Evolutionary conservation across 306 rosid genomes (phyloP).

Genomic region (Ochetophila trinervis): DNA sequence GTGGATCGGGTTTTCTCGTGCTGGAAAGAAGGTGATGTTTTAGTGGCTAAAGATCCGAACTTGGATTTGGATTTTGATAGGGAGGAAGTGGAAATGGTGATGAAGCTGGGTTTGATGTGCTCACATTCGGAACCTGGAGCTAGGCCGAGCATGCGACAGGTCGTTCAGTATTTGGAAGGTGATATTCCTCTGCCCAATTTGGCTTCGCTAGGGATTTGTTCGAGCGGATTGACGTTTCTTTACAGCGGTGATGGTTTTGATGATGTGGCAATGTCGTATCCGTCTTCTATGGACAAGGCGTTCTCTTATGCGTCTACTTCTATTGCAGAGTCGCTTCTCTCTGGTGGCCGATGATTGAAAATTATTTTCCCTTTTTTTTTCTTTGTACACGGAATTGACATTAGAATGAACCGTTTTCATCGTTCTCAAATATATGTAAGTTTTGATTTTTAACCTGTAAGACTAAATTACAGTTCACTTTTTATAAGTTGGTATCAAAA

Average conservation of each 20-base stretch:
- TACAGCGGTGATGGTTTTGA: slow-evolving; percentile 22
- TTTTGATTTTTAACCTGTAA: no score
- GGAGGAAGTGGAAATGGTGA: slow-evolving; percentile 35
- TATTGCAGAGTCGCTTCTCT: slow-evolving; percentile 29
- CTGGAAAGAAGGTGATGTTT: slow-evolving; percentile 13
- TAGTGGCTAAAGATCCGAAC: slow-evolving; percentile 25
- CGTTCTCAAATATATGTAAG: no score
- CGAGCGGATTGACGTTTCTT: slow-evolving; percentile 31
- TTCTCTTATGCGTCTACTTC: slow-evolving; percentile 23
- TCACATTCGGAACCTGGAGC: slow-evolving; percentile 23
- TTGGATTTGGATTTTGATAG: slow-evolving; percentile 4
- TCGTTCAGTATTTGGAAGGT: slow-evolving; percentile 31
- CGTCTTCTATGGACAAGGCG: slow-evolving; percentile 33
- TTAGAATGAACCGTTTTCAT: no score
- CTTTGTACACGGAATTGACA: no score
- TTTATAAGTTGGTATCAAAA: no score
- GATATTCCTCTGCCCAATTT: slow-evolving; percentile 17
- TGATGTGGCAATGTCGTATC: slow-evolving; percentile 33
- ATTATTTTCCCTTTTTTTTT: no score
- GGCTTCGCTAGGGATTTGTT: slow-evolving; percentile 25
- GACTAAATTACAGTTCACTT: no score
- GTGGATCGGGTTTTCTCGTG: slow-evolving; percentile 29
- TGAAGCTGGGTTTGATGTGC: slow-evolving; percentile 35
- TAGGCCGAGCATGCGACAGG: slow-evolving; percentile 39
- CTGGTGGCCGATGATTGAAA: slow-evolving; percentile 41